phyloP scores from a whole-genome alignment of 1,284 basidiomycete genomes.

The Cystobasidium pallidum region DNA sequence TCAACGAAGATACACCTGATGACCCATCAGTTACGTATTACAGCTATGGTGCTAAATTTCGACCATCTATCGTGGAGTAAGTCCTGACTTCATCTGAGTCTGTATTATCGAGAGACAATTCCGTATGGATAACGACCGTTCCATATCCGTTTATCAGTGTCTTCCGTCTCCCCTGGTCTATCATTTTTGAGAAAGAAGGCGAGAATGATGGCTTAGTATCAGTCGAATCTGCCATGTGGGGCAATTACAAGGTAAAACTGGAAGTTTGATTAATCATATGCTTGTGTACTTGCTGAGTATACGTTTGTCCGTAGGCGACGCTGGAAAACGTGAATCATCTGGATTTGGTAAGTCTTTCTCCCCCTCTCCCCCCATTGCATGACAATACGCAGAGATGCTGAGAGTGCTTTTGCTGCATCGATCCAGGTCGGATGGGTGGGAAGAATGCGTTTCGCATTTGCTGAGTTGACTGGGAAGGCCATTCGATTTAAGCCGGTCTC shows the following conservation, averaged over 20 bases:
- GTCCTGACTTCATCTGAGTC: conserved; percentile 60
- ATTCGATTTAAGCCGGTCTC: conserved; percentile 75
- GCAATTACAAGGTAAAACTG: conserved; percentile 55
- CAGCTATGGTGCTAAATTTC: conserved; percentile 88
- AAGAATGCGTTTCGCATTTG: conserved; percentile 73
- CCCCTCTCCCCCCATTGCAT: background rate
- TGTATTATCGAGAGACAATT: conserved; percentile 55
- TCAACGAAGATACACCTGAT: conserved; percentile 83
- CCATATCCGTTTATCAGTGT: conserved; percentile 33
- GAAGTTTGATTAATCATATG: conserved; percentile 38
- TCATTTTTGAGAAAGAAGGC: conserved; percentile 85
- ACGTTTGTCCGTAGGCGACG: conserved; percentile 64
- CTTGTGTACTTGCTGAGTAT: conserved; percentile 32
- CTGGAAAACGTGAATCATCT: conserved; percentile 87
- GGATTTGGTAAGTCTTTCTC: conserved; percentile 64
- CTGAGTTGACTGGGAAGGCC: conserved; percentile 80
- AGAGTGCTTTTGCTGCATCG: no score
- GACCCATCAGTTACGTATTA: conserved; percentile 78
- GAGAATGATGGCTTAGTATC: conserved; percentile 90
- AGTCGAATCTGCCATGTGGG: conserved; percentile 78
- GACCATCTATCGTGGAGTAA: conserved; percentile 77
- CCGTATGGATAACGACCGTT: background rate
- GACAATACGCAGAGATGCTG: no score
- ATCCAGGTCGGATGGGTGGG: conserved; percentile 60
- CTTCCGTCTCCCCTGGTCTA: conserved; percentile 66